A percentile compares a stretch with the other conserved stretches of the same genome.
Evolutionary conservation across 2,329 filamentous ascomycete genomes (phyloP).

Genomic region (Sporothrix euskadiensis): DNA sequence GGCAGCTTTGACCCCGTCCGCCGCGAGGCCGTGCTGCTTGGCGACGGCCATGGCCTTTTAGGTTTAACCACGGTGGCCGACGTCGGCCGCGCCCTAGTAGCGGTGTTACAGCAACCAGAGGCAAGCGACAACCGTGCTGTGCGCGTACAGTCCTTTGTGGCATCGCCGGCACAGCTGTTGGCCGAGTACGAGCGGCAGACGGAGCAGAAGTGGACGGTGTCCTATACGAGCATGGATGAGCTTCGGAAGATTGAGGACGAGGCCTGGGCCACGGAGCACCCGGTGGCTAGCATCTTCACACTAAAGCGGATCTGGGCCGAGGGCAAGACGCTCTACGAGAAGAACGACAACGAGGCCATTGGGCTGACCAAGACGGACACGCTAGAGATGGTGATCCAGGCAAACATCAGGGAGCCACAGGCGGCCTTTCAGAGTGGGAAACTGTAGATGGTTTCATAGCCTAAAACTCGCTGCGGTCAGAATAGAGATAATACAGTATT

Average conservation of each 20-base stretch:
- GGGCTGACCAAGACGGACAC: slow-evolving; percentile 36
- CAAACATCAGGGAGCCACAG: slow-evolving; percentile 13
- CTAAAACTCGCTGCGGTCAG: background rate
- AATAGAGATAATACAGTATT: background rate
- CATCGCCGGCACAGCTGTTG: slow-evolving; percentile 26
- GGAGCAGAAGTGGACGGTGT: slow-evolving; percentile 22
- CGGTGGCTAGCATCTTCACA: slow-evolving; percentile 26
- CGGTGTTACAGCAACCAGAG: slow-evolving; percentile 24
- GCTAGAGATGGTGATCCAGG: slow-evolving; percentile 28
- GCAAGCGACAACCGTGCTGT: slow-evolving; percentile 27
- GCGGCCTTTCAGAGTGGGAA: slow-evolving; percentile 29
- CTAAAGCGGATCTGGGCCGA: slow-evolving; percentile 31
- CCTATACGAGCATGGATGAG: slow-evolving; percentile 24
- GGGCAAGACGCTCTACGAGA: slow-evolving; percentile 55
- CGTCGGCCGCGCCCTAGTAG: slow-evolving; percentile 26
- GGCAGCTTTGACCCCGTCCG: slow-evolving; percentile 26
- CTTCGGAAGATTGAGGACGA: slow-evolving; percentile 24
- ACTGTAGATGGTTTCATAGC: slow-evolving; percentile 10
- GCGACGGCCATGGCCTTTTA: slow-evolving; percentile 15
- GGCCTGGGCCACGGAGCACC: slow-evolving; percentile 20
- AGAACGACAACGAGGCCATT: slow-evolving; percentile 55
- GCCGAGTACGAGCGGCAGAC: slow-evolving; percentile 30
- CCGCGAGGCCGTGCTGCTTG: slow-evolving; percentile 13
- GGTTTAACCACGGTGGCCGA: slow-evolving; percentile 30
- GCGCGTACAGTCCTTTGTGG: slow-evolving; percentile 25